Base-by-base conservation (phyloP, 345 rosid genomes). In the Euphorbia pulcherrima region DNA sequence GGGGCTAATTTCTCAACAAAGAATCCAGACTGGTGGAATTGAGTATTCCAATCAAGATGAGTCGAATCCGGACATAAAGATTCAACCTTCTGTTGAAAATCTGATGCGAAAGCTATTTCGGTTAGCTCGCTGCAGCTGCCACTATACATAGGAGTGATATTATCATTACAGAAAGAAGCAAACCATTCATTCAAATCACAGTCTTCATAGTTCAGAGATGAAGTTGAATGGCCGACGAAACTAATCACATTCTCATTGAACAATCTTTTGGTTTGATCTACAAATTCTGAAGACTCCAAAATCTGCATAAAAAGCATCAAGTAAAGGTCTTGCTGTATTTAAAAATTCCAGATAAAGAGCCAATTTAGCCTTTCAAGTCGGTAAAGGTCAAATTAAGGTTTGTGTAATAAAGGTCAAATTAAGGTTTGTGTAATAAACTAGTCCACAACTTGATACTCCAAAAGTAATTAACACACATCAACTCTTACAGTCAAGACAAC, bases 141-240 rank as follows among this genome's bases (percentile, higher is more conserved):
- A 47, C 83, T 76, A 65, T 54, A 79, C 51, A 69, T 60, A 41
- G 83, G 68, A 8, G 75, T 75, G 47, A 82, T 77, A 75, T 76
- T 81, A 50, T 67, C 76, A 8, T 68, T 68, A 63, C 73, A 83
- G 64, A 87, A 41, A 68, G 90, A 89, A 70, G 87, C 86, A 75
- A 89, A 87, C 79, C 85, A 67, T 37, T 80, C 76, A 70, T 83
- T 79, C 0, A 88, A 77, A 65, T 86, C 87, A 68, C 68, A 62
- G 8, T 76, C 60, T 58, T 79, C 81, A 63, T 39, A 77, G 75
- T 76, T 80, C 60, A 79, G 78, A 27, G 84, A 80, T 53, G 77
- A 77, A 20, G 82, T 54, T 21, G 41, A 27, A 13, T 47, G 60
- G 48, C 61, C 76, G 26, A 65, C 54, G 23, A 39, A 79, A 68